phyloP scores from a whole-genome alignment of 345 rosid genomes.

The Hibiscus tridactylites region DNA sequence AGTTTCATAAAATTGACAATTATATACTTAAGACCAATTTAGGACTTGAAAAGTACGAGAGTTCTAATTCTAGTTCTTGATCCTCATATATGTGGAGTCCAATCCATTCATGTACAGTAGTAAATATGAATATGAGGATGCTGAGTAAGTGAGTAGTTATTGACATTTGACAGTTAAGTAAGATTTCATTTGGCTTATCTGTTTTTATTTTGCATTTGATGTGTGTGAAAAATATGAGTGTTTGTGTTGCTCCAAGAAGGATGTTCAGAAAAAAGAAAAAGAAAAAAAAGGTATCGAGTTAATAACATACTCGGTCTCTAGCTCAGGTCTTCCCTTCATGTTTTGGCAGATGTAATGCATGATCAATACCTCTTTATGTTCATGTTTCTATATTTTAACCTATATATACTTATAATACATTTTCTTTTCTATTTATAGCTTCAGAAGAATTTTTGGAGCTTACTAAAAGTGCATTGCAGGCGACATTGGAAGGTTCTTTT shows the following conservation, averaged over 20 bases:
- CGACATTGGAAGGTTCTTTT: slow-evolving; percentile 77
- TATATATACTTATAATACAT: background rate
- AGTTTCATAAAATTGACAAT: background rate
- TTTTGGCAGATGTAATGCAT: background rate
- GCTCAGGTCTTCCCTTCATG: background rate
- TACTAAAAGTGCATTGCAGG: slow-evolving; percentile 82
- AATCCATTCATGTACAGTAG: background rate
- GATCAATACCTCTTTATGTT: background rate
- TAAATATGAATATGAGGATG: background rate
- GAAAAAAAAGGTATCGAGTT: background rate
- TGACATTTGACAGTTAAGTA: background rate
- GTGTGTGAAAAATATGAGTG: background rate
- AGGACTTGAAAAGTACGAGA: background rate
- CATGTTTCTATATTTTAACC: background rate
- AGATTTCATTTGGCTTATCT: background rate
- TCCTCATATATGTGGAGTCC: background rate
- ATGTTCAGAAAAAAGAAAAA: background rate
- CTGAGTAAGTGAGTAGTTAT: background rate
- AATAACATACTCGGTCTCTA: background rate
- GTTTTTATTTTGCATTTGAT: background rate
- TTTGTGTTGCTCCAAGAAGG: background rate
- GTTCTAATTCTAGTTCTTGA: background rate
- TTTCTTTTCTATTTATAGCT: slow-evolving; percentile 37
- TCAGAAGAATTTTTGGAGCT: slow-evolving; percentile 98
- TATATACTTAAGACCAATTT: background rate